A percentile compares a stretch with the other conserved stretches of the same genome.
These are phyloP conservation scores for Garcia nutans DNA, from an alignment of 345 rosid species.

Conservation along the genomic window DNA sequence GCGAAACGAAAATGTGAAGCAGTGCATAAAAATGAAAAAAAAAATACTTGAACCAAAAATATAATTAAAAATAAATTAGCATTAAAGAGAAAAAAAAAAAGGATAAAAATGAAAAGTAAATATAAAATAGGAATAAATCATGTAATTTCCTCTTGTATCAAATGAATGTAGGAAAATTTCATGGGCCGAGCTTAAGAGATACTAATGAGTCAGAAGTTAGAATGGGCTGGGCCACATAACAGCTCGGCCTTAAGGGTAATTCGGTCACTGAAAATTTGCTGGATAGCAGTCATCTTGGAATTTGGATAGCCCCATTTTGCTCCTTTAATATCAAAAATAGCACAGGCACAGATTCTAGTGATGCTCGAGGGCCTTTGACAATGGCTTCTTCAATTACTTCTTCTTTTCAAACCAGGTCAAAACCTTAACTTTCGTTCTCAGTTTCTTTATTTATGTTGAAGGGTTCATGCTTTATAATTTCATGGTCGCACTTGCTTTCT, in stretches of 20 bases:
- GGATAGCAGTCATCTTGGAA: slow-evolving; percentile 4
- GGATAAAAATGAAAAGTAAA: too few relatives aligned
- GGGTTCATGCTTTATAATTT: not conserved
- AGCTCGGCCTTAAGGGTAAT: not conserved
- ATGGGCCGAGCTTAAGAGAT: too few relatives aligned
- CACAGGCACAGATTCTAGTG: not conserved
- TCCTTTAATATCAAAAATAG: not conserved
- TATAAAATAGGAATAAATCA: too few relatives aligned
- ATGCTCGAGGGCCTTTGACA: slow-evolving; percentile 31
- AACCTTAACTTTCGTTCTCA: not conserved
- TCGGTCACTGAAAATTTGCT: not conserved
- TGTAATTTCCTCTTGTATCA: too few relatives aligned
- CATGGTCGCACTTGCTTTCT: not conserved
- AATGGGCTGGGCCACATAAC: too few relatives aligned
- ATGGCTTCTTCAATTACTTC: slow-evolving; percentile 69
- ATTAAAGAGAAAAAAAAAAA: too few relatives aligned
- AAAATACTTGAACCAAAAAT: too few relatives aligned
- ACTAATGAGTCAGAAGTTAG: too few relatives aligned
- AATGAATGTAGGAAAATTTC: too few relatives aligned
- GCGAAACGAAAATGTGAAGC: too few relatives aligned
- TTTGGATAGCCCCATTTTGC: not conserved
- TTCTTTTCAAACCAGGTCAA: slow-evolving; percentile 65
- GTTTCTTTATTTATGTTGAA: not conserved
- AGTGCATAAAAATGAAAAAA: too few relatives aligned
- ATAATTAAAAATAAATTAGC: too few relatives aligned